Conservation (phyloP, 2,329 filamentous ascomycete species). For the Apiospora hydei region DNA sequence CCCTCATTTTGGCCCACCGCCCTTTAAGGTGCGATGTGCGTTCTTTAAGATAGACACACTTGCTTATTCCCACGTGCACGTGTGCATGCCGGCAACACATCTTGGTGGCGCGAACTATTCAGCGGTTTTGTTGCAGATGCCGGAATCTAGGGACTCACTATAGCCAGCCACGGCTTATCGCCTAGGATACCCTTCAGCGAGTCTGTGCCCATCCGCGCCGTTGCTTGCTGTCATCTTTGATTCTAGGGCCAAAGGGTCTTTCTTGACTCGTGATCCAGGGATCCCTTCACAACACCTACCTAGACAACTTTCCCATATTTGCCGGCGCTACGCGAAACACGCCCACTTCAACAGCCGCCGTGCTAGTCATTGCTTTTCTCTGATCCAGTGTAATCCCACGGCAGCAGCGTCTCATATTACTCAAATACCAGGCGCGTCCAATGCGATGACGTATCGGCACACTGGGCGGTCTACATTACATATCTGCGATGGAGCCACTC, state of each 20-base stretch:
- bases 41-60: not conserved
- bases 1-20: conserved; percentile 13
- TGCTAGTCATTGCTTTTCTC: not conserved
- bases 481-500: not conserved
- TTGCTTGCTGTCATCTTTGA: not conserved
- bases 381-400: not conserved
- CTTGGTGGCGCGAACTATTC: not conserved
- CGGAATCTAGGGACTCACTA: not conserved
- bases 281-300: no score
- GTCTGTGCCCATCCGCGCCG: not conserved
- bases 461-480: not conserved
- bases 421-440: not conserved
- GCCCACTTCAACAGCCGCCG: not conserved
- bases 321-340: conserved; percentile 14
- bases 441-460: not conserved
- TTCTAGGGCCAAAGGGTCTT: no score
- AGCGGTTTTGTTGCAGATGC: not conserved
- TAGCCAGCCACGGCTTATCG: not conserved
- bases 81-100: not conserved
- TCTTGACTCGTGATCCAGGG: no score
- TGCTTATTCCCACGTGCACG: conserved; percentile 10
- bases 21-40: not conserved
- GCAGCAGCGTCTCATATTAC: not conserved
- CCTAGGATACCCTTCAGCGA: not conserved
- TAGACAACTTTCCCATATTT: not conserved